phyloP scores from a whole-genome alignment of 2,329 filamentous ascomycete genomes.

The Chaetomium sp. region DNA sequence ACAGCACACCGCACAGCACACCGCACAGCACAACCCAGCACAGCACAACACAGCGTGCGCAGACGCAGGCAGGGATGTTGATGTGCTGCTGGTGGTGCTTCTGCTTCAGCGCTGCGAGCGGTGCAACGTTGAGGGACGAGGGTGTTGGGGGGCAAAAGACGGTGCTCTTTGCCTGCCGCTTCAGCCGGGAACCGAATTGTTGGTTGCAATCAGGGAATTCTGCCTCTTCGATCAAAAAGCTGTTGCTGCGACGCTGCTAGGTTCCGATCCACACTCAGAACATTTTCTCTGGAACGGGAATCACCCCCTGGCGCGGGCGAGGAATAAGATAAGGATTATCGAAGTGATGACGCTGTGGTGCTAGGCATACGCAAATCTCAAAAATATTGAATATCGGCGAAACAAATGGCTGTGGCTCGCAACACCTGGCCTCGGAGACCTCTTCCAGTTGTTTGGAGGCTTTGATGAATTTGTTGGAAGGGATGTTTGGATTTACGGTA shows the following conservation, averaged over 20 bases:
- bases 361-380: neutral
- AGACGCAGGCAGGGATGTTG: slow-evolving; percentile 5
- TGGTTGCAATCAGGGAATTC: slow-evolving; percentile 11
- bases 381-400: neutral
- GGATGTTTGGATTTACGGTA: too few species aligned
- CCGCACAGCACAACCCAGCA: neutral
- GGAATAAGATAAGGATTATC: neutral
- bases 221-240: neutral
- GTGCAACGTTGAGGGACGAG: too few species aligned
- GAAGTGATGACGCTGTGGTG: neutral
- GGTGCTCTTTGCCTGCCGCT: slow-evolving; percentile 1
- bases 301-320: neutral
- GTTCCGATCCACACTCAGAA: slow-evolving; percentile 7
- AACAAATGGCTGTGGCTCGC: neutral
- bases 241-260: slow-evolving; percentile 1
- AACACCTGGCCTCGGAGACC: too few species aligned
- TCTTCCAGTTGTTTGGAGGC: too few species aligned
- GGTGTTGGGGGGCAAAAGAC: too few species aligned
- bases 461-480: too few species aligned
- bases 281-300: slow-evolving; percentile 1
- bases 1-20: slow-evolving; percentile 3
- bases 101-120: too few species aligned
- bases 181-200: slow-evolving; percentile 2
- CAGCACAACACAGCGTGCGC: neutral
- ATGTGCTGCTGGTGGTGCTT: neutral